phyloP scores from a whole-genome alignment of 2,329 filamentous ascomycete species.

The Aspergillus bombycis region DNA sequence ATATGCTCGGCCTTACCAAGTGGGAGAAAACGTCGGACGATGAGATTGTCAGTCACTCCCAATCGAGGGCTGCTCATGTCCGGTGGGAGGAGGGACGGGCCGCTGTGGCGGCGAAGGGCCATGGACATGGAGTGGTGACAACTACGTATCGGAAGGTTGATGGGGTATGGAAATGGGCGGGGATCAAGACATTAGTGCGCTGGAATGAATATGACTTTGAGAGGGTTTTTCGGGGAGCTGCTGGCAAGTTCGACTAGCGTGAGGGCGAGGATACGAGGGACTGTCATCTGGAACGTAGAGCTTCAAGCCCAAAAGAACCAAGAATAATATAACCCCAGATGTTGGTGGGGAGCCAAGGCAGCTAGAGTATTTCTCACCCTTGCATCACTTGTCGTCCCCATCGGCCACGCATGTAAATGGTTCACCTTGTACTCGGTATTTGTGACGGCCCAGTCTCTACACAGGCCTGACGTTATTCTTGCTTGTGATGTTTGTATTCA shows the following conservation, averaged over 20 bases:
- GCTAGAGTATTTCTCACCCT: too few relatives aligned
- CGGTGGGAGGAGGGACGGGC: not conserved
- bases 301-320: too few relatives aligned
- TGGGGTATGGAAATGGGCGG: not conserved
- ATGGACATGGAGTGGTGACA: not conserved
- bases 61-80: not conserved
- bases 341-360: too few relatives aligned
- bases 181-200: not conserved
- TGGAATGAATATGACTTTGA: not conserved
- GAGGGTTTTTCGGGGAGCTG: not conserved
- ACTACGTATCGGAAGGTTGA: not conserved
- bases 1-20: not conserved
- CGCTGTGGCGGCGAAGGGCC: not conserved
- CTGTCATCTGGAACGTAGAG: too few relatives aligned
- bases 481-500: too few relatives aligned
- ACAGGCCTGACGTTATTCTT: too few relatives aligned
- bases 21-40: not conserved
- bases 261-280: too few relatives aligned
- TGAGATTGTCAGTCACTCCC: not conserved
- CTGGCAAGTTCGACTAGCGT: not conserved
- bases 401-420: too few relatives aligned
- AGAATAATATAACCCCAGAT: too few relatives aligned
- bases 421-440: too few relatives aligned
- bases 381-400: too few relatives aligned
- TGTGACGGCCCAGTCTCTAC: too few relatives aligned